phyloP scores from a whole-genome alignment of 208 protist genomes.

The Crithidia fasciculata region DNA sequence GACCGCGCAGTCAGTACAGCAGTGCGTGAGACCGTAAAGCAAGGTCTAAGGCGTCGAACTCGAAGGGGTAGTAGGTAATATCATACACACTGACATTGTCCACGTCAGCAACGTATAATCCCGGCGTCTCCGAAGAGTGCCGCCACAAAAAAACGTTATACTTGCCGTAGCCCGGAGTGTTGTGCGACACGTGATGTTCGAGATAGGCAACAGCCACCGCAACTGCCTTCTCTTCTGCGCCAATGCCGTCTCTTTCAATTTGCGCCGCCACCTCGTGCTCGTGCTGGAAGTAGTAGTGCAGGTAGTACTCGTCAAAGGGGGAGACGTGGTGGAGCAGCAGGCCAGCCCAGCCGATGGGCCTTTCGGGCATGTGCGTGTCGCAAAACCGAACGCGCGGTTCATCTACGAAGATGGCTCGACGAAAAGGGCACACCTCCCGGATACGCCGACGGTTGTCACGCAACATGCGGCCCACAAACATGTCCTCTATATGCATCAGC shows the following conservation, averaged over 20 bases:
- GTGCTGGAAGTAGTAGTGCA: conserved; percentile 27
- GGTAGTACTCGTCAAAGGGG: conserved; percentile 7
- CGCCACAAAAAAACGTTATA: no score
- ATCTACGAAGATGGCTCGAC: background rate
- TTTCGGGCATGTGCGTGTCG: background rate
- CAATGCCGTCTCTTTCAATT: background rate
- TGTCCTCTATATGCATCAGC: conserved; percentile 1
- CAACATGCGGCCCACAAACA: conserved; percentile 10
- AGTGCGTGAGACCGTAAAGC: no score
- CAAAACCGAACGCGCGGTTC: background rate
- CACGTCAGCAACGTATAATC: no score
- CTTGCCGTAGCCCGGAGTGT: no score
- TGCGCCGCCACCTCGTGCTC: conserved; percentile 3
- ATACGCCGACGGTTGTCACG: conserved; percentile 2
- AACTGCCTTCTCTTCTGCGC: no score
- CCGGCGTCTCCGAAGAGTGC: no score
- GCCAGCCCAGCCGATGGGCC: conserved; percentile 1
- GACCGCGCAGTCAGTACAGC: no score
- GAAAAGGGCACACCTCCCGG: background rate
- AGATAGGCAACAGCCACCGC: no score
- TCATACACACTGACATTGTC: no score
- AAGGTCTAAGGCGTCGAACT: no score
- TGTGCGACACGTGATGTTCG: no score
- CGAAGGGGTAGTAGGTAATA: no score
- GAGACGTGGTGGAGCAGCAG: conserved; percentile 14